phyloP scores from a whole-genome alignment of 345 rosid genomes.

The Lepidium sativum region DNA sequence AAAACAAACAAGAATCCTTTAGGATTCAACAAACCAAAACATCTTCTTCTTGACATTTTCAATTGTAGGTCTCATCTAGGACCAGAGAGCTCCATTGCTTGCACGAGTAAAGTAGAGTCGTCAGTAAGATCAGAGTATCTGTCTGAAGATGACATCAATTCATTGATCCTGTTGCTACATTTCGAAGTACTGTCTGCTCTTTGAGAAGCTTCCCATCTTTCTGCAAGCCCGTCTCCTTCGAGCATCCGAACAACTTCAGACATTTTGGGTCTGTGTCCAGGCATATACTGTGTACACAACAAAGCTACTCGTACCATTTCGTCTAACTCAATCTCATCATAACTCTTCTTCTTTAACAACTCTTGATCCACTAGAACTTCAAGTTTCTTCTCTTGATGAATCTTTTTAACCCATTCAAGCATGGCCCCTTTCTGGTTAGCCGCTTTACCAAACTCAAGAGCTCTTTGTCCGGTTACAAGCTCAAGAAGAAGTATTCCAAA shows the following conservation, averaged over 20 bases:
- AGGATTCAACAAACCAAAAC: not conserved
- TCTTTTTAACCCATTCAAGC: slow-evolving; percentile 58
- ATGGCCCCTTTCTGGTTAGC: slow-evolving; percentile 32
- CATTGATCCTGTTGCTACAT: slow-evolving; percentile 47
- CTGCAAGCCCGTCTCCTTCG: slow-evolving; percentile 96
- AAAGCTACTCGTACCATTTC: slow-evolving; percentile 93
- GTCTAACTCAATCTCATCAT: slow-evolving; percentile 85
- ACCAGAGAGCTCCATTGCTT: slow-evolving; percentile 99
- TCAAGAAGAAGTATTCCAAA: slow-evolving; percentile 35
- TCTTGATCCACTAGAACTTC: slow-evolving; percentile 86
- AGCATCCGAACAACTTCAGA: slow-evolving; percentile 97
- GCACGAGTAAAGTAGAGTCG: slow-evolving; percentile 81
- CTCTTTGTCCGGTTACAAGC: slow-evolving; percentile 32
- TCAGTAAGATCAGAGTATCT: slow-evolving; percentile 93
- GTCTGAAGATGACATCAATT: slow-evolving; percentile 70
- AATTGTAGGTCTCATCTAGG: slow-evolving; percentile 53
- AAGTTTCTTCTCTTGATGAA: slow-evolving; percentile 89
- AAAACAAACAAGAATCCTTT: not conserved
- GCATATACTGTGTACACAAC: slow-evolving; percentile 81
- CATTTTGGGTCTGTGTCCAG: slow-evolving; percentile 88
- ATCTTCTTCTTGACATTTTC: not conserved
- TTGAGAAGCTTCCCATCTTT: slow-evolving; percentile 98
- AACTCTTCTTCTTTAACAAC: slow-evolving; percentile 45
- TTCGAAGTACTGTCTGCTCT: slow-evolving; percentile 49
- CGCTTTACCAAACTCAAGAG: slow-evolving; percentile 30